A percentile compares a stretch with the other conserved stretches of the same genome.
These are phyloP conservation scores for Ustilago tritici DNA, from an alignment of 1,284 basidiomycete genomes.

Conservation along the genomic window DNA sequence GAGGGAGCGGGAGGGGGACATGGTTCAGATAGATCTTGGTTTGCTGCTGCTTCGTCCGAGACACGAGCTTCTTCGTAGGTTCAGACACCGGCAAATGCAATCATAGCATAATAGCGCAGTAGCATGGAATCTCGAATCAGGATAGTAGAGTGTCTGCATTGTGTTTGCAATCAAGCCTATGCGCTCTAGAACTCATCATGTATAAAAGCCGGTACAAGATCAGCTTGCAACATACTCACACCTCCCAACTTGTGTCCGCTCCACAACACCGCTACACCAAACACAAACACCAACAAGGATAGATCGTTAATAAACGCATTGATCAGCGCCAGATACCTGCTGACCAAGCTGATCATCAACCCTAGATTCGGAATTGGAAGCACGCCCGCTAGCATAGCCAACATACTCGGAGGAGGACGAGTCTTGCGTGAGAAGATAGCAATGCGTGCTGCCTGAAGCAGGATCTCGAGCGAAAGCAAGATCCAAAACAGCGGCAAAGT, in stretches of 20 bases:
- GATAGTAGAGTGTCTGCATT: not conserved
- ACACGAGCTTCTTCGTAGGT: not conserved
- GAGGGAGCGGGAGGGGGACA: not conserved
- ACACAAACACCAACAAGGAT: slow-evolving; percentile 56
- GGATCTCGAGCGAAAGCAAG: slow-evolving; percentile 63
- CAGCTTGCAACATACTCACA: slow-evolving; percentile 24
- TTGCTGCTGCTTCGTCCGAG: slow-evolving; percentile 4
- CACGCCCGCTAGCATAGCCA: slow-evolving; percentile 30
- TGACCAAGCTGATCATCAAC: slow-evolving; percentile 22
- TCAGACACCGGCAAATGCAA: not conserved
- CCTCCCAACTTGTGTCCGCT: slow-evolving; percentile 32
- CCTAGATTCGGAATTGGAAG: slow-evolving; percentile 46
- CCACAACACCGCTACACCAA: slow-evolving; percentile 53
- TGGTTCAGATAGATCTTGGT: slow-evolving; percentile 7
- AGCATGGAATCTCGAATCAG: not conserved
- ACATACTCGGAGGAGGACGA: slow-evolving; percentile 38
- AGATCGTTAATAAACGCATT: slow-evolving; percentile 54
- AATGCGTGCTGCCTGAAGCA: slow-evolving; percentile 58
- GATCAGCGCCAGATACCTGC: slow-evolving; percentile 43
- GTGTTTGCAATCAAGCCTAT: not conserved
- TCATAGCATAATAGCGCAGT: not conserved
- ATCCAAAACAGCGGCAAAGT: slow-evolving; percentile 64
- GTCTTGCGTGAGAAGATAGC: slow-evolving; percentile 39
- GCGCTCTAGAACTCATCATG: slow-evolving; percentile 37
- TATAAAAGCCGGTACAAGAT: not conserved